Conservation (phyloP, 768 basidiomycete genomes). For the Neoboletus subvelutipes region DNA sequence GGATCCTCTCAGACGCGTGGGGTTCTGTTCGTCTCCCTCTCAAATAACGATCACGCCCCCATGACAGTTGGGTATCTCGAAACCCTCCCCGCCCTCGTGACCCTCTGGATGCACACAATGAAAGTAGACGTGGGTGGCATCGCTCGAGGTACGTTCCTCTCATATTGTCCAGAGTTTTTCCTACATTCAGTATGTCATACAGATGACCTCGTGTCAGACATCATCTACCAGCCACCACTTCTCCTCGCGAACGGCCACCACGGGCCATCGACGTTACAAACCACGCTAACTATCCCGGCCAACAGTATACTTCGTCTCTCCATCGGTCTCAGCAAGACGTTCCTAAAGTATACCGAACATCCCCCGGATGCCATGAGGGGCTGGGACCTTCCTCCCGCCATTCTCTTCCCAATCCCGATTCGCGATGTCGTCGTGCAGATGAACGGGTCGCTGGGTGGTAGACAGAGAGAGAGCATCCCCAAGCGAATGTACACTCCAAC, state of each 20-base stretch:
- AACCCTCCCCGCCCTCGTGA: conserved; percentile 90
- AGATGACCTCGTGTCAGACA: conserved; percentile 65
- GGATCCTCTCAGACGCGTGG: conserved; percentile 79
- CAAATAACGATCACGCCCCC: conserved; percentile 53
- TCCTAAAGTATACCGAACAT: conserved; percentile 92
- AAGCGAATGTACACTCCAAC: conserved; percentile 72
- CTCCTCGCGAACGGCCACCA: conserved; percentile 17
- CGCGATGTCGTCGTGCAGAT: not conserved
- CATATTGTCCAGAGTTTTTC: too few relatives aligned
- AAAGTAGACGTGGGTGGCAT: conserved; percentile 47
- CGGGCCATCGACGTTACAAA: conserved; percentile 69
- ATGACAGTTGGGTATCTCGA: conserved; percentile 68
- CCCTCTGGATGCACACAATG: conserved; percentile 84
- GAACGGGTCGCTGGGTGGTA: conserved; percentile 3
- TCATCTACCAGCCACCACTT: conserved; percentile 55
- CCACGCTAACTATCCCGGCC: conserved; percentile 67
- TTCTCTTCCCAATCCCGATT: conserved; percentile 48
- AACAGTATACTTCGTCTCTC: conserved; percentile 59
- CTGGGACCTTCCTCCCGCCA: conserved; percentile 88
- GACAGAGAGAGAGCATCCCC: conserved; percentile 7
- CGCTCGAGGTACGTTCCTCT: conserved; percentile 41
- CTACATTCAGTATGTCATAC: not conserved
- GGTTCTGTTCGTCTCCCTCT: conserved; percentile 62
- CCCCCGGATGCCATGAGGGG: conserved; percentile 94
- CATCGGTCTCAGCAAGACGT: conserved; percentile 78